phyloP scores from a whole-genome alignment of 108 stramenopile species.

The Skeletonema tropicum region DNA sequence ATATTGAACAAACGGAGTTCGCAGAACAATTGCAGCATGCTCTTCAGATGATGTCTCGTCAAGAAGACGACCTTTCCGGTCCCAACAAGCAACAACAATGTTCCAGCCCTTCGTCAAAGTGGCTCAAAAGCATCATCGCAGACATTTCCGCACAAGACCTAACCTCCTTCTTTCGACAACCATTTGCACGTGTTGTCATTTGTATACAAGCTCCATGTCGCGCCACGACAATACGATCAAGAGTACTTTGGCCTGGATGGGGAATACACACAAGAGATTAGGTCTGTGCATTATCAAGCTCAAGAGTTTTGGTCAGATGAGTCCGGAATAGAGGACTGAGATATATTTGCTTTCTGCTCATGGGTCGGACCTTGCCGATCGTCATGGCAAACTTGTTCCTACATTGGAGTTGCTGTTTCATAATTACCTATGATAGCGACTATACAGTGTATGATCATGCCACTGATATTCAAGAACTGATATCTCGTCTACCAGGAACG shows the following conservation, averaged over 20 bases:
- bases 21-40: not conserved
- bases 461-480: constrained; percentile 39
- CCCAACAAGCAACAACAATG: constrained; percentile 7
- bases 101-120: constrained; percentile 34
- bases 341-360: constrained; percentile 30
- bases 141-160: constrained; percentile 21
- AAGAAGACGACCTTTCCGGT: not conserved
- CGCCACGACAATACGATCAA: constrained; percentile 6
- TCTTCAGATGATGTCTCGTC: not conserved
- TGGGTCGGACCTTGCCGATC: constrained; percentile 41
- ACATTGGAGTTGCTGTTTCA: constrained; percentile 33
- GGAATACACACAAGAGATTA: constrained; percentile 40
- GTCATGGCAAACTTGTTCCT: constrained; percentile 36
- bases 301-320: constrained; percentile 38
- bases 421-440: constrained; percentile 19
- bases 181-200: constrained; percentile 33
- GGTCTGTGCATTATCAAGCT: constrained; percentile 19
- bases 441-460: constrained; percentile 44
- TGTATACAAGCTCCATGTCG: constrained; percentile 37
- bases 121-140: constrained; percentile 19
- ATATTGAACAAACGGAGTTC: not conserved
- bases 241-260: constrained; percentile 48
- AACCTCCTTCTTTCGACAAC: constrained; percentile 33
- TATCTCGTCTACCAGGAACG: constrained; percentile 29
- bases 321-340: constrained; percentile 24